These are phyloP conservation scores for Argentina anserina DNA, from an alignment of 306 rosid species.

Conservation along the genomic window DNA sequence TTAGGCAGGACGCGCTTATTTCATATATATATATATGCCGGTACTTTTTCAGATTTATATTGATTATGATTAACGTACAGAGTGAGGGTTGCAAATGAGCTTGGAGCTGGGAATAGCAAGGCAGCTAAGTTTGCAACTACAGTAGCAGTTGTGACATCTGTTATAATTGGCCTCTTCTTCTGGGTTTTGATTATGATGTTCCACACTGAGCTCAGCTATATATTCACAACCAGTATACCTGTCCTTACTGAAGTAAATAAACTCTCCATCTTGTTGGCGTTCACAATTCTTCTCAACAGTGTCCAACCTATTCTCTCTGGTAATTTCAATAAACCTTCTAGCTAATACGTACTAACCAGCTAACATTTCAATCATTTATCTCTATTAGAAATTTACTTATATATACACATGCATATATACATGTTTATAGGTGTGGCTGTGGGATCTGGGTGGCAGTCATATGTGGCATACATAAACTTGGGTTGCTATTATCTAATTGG, in stretches of 20 bases:
- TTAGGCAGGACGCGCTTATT: not conserved
- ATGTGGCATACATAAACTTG: constrained; percentile 79
- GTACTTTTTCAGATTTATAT: not conserved
- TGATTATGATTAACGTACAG: constrained; percentile 22
- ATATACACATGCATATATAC: not conserved
- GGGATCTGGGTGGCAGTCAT: constrained; percentile 89
- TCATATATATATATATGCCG: not conserved
- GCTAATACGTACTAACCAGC: not conserved
- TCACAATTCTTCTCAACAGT: constrained; percentile 70
- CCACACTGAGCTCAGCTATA: constrained; percentile 42
- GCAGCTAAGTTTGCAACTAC: constrained; percentile 72
- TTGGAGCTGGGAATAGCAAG: constrained; percentile 79
- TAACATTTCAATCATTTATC: not conserved
- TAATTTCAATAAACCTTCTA: not conserved
- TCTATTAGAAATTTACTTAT: not conserved
- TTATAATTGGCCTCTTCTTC: constrained; percentile 56
- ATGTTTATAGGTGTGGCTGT: constrained; percentile 64
- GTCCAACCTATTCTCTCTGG: constrained; percentile 84
- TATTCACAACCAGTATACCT: constrained; percentile 51
- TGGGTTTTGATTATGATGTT: constrained; percentile 46
- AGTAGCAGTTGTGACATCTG: constrained; percentile 59
- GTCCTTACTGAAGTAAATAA: constrained; percentile 53
- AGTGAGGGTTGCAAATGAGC: constrained; percentile 86
- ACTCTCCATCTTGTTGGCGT: constrained; percentile 60
- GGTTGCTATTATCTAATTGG: constrained; percentile 80